Evolutionary conservation across 2,329 filamentous ascomycete species (phyloP).

Genomic region (Leptosphaerulina australis): DNA sequence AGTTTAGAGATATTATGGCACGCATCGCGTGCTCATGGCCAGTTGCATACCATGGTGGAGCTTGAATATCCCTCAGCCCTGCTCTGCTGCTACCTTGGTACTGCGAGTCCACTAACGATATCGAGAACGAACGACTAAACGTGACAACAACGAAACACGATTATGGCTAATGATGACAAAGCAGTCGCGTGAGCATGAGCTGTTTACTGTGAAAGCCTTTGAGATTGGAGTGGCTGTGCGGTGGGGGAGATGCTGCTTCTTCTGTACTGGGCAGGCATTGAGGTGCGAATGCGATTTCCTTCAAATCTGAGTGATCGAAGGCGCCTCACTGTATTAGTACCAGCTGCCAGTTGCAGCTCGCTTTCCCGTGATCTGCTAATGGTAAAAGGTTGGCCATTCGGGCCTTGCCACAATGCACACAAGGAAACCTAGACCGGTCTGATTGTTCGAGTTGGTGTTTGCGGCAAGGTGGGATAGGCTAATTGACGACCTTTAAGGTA

Average conservation of each 20-base stretch:
- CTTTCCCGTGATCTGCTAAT: constrained; percentile 11
- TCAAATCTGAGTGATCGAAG: constrained; percentile 3
- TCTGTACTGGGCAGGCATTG: constrained; percentile 3
- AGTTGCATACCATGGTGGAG: constrained; percentile 17
- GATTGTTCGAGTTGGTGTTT: constrained; percentile 17
- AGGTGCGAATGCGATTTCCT: constrained; percentile 12
- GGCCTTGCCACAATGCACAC: constrained; percentile 15
- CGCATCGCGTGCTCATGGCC: constrained; percentile 7
- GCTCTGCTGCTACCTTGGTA: constrained; percentile 2
- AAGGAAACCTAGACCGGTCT: constrained; percentile 17
- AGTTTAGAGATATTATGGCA: neutral
- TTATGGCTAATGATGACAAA: constrained; percentile 3
- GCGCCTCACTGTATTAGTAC: constrained; percentile 14
- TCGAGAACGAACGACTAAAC: neutral
- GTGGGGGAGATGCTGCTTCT: constrained; percentile 11
- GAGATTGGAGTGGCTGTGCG: constrained; percentile 5
- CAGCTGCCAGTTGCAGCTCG: constrained; percentile 9
- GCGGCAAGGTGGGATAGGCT: constrained; percentile 9
- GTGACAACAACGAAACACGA: neutral
- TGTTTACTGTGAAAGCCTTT: constrained; percentile 2
- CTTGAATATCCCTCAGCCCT: constrained; percentile 12
- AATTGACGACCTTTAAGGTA: constrained; percentile 3
- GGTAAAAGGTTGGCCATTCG: constrained; percentile 11
- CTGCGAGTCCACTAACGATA: constrained; percentile 8
- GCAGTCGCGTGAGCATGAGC: constrained; percentile 14